Evolutionary conservation across 2,329 filamentous ascomycete species (phyloP), one percentile per base, ranked within the genome.

Genomic region (Fusarium mundagurra): DNA sequence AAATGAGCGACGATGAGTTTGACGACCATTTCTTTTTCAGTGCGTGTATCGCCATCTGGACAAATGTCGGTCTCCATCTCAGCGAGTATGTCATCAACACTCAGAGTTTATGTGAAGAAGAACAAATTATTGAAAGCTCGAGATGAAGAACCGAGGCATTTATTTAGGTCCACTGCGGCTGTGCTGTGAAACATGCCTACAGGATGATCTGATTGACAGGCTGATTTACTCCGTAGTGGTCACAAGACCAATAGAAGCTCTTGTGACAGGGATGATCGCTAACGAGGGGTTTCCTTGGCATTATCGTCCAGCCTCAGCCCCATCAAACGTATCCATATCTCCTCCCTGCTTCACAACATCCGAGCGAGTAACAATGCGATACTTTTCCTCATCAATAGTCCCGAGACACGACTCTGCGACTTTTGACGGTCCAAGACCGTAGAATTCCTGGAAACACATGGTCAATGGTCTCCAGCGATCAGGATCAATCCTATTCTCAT

Each of bases 1-100:
- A 73, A 14, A 29, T 73, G 70, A 1, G 71, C 66, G 18, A 73
- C 24, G 5, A 71, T 33, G 9, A 73, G 57, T 14, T 74, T 73
- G 6, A 71, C 41, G 2, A 74, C n/a, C 11, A 74, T 48, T 6
- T 73, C 71, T 16, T 47, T 60, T 6, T 27, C 29, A 0, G 33
- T 51, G 8, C 71, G 57, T 5, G 5, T 57, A 2, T 48, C 70
- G 13, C 53, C 71, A 1, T 43, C 33, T 2, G 53, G 57, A 20
- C 71, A 71, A 6, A 38, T 27, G 41, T 14, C 29, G 8, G 6
- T 24, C 1, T 13, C 14, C 50, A 61, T 50, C 20, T 48, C 61
- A 18, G 6, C 29, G 8, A 10, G 10, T 5, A 0, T 20, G 4
- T 24, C 12, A 13, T 2, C 5, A 20, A 10, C 0, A 17, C n/a